These are phyloP conservation scores for Umbilicus rupestris DNA, from an alignment of 164 flowering plant genomes.

Conservation along the genomic window DNA sequence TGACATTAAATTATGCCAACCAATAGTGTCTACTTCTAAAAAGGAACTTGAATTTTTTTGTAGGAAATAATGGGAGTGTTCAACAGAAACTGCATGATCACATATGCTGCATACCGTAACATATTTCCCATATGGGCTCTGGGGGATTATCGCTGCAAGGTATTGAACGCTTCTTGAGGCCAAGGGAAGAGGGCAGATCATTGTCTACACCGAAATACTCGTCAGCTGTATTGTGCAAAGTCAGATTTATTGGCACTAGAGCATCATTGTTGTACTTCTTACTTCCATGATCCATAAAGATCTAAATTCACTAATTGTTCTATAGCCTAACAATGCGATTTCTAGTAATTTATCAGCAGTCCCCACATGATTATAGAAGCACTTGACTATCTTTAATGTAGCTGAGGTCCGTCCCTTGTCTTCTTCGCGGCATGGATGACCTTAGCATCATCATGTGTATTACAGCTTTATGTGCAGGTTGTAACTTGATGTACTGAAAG, in stretches of 20 bases:
- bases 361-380: no score
- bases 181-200: not conserved
- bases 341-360: no score
- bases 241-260: not conserved
- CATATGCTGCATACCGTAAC: conserved; percentile 26
- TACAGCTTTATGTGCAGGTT: no score
- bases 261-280: not conserved
- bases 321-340: not conserved
- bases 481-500: no score
- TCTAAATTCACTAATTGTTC: not conserved
- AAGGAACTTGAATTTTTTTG: not conserved
- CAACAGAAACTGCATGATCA: conserved; percentile 27
- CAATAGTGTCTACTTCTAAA: not conserved
- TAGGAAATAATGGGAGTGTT: conserved; percentile 31
- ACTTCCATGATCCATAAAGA: not conserved
- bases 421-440: no score
- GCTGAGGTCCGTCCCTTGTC: no score
- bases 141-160: conserved; percentile 24
- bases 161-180: conserved; percentile 2
- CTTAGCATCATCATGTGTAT: no score
- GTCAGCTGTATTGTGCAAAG: not conserved
- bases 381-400: no score
- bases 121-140: conserved; percentile 36
- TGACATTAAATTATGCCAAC: no score
- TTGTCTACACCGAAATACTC: not conserved